Evolutionary conservation across 2,329 filamentous ascomycete genomes (phyloP), one percentile per base, ranked within the genome.

Genomic region (Cladosporium sphaerospermum): DNA sequence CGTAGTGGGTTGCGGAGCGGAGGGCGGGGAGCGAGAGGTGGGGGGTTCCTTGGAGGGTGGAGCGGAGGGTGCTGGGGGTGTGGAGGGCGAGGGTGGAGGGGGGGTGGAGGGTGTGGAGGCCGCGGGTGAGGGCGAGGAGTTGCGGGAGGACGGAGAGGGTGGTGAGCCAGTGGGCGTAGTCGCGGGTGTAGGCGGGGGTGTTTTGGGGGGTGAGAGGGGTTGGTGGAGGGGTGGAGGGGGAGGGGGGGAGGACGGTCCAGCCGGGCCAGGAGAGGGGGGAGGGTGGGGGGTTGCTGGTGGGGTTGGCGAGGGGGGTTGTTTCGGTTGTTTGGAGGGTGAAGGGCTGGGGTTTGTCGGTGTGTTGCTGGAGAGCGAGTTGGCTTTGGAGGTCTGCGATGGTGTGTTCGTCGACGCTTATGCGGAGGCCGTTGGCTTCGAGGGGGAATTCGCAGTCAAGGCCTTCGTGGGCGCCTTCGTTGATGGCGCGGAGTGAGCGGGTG

Each of bases 391-490:
- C 13, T 6, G 11, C 13, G 10, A 28, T 28, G 23, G 23, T 28
- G 23, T 28, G 23, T 5, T 11, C 31, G n/a, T 44, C 33, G 32
- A 83, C 70, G n/a, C 74, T 74, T 53, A 80, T 63, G 9, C 74
- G 72, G 16, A 71, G 64, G 4, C 80, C 82, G 57, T 79, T 81
- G 0, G 72, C 75, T 46, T 82, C 77, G 48, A 83, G 79, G 19
- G 87, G 90, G 67, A 96, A 97, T 62, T 89, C 88, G 66, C 95
- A 96, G 0, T 89, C 92, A 53, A 89, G 80, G 54, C 96, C 86
- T 18, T 85, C 76, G 0, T 89, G 89, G 48, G 93, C 86, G 44
- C 85, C 96, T 42, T 86, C 79, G 2, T 92, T 73, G 1, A 97
- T 74, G 3, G 78, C 76, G 4, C 82, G 83, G 13, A 99, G 76